These are phyloP conservation scores for Hypsizygus ulmarius DNA, from an alignment of 1,284 basidiomycete genomes.

Conservation along the genomic window DNA sequence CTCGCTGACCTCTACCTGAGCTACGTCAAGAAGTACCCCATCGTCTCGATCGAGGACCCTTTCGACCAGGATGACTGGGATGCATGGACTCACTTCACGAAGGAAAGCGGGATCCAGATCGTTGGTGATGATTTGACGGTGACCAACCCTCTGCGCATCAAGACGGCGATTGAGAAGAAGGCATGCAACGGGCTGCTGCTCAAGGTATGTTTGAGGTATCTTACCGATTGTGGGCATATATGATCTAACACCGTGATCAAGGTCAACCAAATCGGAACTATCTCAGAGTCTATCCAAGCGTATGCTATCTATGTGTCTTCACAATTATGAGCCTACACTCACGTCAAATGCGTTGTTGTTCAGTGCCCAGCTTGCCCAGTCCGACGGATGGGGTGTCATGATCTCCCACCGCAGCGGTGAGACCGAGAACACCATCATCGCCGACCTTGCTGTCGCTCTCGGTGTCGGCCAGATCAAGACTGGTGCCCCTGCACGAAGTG, in stretches of 20 bases:
- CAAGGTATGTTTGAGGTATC: constrained; percentile 57
- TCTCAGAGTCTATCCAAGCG: constrained; percentile 98
- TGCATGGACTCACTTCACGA: constrained; percentile 93
- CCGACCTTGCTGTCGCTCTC: constrained; percentile 94
- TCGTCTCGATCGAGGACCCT: constrained; percentile 97
- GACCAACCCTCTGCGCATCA: constrained; percentile 97
- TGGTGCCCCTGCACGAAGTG: constrained; percentile 90
- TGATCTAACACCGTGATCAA: constrained; percentile 18
- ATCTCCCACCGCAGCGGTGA: constrained; percentile 99
- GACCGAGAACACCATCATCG: constrained; percentile 95
- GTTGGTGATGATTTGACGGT: constrained; percentile 99
- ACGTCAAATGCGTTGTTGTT: constrained; percentile 11
- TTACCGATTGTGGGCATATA: background rate
- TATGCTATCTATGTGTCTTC: constrained; percentile 37
- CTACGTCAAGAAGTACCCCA: constrained; percentile 91
- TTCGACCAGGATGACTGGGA: constrained; percentile 99
- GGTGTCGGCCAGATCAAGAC: constrained; percentile 98
- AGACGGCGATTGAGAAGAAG: constrained; percentile 99
- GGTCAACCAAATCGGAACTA: constrained; percentile 99
- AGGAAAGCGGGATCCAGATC: constrained; percentile 78
- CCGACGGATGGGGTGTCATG: constrained; percentile 99
- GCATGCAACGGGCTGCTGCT: constrained; percentile 98
- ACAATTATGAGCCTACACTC: background rate
- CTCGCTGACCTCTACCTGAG: constrained; percentile 92
- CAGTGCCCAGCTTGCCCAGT: constrained; percentile 94